phyloP scores from a whole-genome alignment of 2,329 filamentous ascomycete species.

The Lasiodiplodia sp. region DNA sequence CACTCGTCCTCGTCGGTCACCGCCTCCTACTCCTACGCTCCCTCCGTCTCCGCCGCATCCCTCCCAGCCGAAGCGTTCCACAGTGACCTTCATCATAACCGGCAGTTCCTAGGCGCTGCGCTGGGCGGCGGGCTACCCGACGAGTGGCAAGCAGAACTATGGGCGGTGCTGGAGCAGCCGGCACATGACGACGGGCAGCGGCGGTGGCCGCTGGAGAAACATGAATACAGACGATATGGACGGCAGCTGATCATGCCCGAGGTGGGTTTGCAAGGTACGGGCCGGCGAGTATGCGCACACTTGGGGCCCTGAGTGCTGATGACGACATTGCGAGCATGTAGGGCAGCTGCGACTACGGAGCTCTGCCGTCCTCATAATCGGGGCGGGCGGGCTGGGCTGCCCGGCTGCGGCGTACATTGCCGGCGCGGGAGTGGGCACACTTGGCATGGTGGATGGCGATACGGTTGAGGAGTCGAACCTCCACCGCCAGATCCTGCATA shows the following conservation, averaged over 20 bases:
- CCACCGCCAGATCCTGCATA: conserved; percentile 88
- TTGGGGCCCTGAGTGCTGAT: not conserved
- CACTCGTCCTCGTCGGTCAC: not conserved
- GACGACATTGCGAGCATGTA: conserved; percentile 42
- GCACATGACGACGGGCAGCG: conserved; percentile 34
- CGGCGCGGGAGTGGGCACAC: conserved; percentile 81
- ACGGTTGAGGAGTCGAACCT: conserved; percentile 88
- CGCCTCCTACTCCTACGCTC: conserved; percentile 35
- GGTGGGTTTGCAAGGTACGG: conserved; percentile 75
- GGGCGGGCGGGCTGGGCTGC: conserved; percentile 88
- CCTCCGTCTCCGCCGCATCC: conserved; percentile 35
- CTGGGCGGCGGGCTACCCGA: conserved; percentile 52
- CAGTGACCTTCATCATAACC: conserved; percentile 34
- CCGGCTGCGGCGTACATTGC: conserved; percentile 93
- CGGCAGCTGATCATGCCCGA: conserved; percentile 88
- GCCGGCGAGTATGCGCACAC: not conserved
- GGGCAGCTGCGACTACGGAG: conserved; percentile 78
- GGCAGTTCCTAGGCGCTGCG: conserved; percentile 41
- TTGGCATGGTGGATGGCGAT: conserved; percentile 90
- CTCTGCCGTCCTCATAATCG: conserved; percentile 79
- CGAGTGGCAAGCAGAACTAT: conserved; percentile 52
- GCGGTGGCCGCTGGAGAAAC: conserved; percentile 70
- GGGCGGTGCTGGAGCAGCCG: conserved; percentile 44
- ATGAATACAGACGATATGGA: conserved; percentile 87
- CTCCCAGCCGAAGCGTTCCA: conserved; percentile 35